Evolutionary conservation across 192 early-diverging fungal genomes (phyloP).

Genomic region (Geosiphon pyriformis): DNA sequence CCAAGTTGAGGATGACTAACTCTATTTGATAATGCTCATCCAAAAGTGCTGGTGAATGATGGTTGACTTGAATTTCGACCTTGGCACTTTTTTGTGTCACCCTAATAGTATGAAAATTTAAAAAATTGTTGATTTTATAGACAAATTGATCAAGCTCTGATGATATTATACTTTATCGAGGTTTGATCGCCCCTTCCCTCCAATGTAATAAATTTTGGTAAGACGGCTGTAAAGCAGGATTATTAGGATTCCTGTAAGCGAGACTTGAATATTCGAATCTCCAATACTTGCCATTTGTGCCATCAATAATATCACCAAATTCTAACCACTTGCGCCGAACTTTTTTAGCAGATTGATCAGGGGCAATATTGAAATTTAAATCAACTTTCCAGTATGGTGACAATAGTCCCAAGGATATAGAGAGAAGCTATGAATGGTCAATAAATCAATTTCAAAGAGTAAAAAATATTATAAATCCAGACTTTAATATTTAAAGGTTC

Average conservation of each 20-base stretch:
- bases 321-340: constrained; percentile 25
- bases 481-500: not conserved
- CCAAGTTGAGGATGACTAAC: constrained; percentile 60
- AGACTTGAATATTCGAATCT: constrained; percentile 24
- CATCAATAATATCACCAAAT: not conserved
- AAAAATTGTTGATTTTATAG: not conserved
- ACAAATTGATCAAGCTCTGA: too few species aligned
- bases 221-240: constrained; percentile 7
- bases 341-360: constrained; percentile 27
- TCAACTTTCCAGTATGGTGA: constrained; percentile 41
- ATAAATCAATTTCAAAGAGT: not conserved
- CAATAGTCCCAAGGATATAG: constrained; percentile 39
- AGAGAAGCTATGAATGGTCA: constrained; percentile 31
- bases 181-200: constrained; percentile 55
- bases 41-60: constrained; percentile 58
- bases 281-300: too few species aligned
- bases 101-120: constrained; percentile 18
- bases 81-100: constrained; percentile 60
- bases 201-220: constrained; percentile 32
- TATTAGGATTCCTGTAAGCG: not conserved
- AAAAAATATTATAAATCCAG: not conserved
- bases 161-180: constrained; percentile 34
- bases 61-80: constrained; percentile 44
- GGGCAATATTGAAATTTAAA: constrained; percentile 30
- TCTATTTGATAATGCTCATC: constrained; percentile 60